phyloP scores from a whole-genome alignment of 345 rosid genomes.

The Rhodomyrtus tomentosa region DNA sequence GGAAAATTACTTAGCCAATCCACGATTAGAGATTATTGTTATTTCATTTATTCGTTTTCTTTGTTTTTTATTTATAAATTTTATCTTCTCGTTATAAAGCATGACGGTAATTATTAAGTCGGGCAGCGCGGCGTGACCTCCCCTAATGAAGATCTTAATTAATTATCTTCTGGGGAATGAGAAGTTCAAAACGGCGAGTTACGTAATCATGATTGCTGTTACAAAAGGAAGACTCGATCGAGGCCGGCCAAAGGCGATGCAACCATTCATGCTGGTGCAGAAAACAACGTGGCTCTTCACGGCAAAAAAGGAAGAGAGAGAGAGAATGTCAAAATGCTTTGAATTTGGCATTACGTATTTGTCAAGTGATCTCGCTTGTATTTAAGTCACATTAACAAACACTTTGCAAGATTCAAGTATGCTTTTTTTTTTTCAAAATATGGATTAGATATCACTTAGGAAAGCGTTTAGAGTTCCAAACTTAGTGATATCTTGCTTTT shows the following conservation, averaged over 20 bases:
- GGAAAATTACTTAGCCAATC: too few species aligned
- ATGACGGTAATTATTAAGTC: neutral
- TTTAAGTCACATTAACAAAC: neutral
- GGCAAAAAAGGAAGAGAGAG: neutral
- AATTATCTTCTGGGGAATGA: neutral
- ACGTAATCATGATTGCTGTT: neutral
- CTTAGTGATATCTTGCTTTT: fast-evolving
- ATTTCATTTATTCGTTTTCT: neutral
- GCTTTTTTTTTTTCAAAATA: neutral
- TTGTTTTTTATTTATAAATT: neutral
- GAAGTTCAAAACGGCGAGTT: neutral
- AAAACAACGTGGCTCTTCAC: neutral
- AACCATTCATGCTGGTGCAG: neutral
- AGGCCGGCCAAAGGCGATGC: neutral
- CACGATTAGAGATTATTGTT: too few species aligned
- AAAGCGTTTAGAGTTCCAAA: neutral
- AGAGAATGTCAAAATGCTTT: neutral
- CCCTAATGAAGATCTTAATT: neutral
- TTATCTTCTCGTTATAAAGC: neutral
- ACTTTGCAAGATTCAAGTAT: neutral
- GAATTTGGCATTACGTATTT: neutral
- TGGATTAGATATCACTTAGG: neutral
- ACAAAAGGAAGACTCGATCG: neutral
- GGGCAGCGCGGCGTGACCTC: neutral
- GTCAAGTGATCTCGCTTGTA: neutral